Base-by-base conservation (phyloP, 148 eudicot genomes). In the Rhododendron molle region DNA sequence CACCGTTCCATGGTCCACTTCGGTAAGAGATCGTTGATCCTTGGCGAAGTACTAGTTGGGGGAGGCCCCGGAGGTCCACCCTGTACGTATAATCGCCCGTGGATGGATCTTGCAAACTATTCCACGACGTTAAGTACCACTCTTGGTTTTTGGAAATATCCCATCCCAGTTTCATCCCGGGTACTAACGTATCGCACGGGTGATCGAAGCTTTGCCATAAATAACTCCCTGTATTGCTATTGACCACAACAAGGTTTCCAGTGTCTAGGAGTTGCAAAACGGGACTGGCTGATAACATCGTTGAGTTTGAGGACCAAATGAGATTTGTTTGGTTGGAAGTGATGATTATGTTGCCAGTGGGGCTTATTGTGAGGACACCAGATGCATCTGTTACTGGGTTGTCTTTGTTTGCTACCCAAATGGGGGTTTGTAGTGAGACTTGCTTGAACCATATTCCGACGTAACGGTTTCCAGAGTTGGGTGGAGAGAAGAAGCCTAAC, bases 1-100 rank as follows among this genome's bases (percentile, higher is more conserved):
- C 49, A 28, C 92, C 90, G 38, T 88, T 81, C 92, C 92, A 90
- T 1, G 92, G 90, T n/a, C 92, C 92, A 15, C 85, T 71, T 83
- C 90, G 54, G 21, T 72, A 85, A 1, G 0, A 4, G 5, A 81
- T 38, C 10, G 6, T 26, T 0, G 86, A 43, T 18, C 88, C 87
- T 52, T 76, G 32, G 1, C 78, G 81, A 20, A 87, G 81, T 5
- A 83, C n/a, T 10, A 85, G 16, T 20, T 84, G 50, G 5, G 89
- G 86, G 40, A 83, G 87, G 38, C 87, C 88, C 12, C 47, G 21
- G 32, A 77, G 50, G 76, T 88, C 84, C 65, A 88, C n/a, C n/a
- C n/a, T n/a, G 46, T 80, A 88, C 0, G 85, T 87, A 72, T 46
- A 83, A 7, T 80, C 87, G 3, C 86, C 90, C 0, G 73, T 5